phyloP scores from a whole-genome alignment of 2,329 filamentous ascomycete genomes.

The Talaromyces atroroseus region DNA sequence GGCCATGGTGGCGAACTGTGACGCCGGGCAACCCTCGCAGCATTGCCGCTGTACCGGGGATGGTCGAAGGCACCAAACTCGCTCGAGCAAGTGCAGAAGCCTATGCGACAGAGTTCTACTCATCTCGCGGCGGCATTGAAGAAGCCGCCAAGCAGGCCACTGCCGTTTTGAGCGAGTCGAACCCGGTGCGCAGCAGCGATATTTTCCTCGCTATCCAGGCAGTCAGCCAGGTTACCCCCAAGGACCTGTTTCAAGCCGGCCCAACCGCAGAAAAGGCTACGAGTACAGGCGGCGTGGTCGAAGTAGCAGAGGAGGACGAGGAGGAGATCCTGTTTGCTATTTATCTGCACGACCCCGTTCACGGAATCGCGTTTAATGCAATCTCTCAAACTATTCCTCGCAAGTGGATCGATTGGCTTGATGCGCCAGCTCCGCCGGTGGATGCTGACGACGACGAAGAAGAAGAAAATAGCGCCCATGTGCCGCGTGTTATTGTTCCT shows the following conservation, averaged over 20 bases:
- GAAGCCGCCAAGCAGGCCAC: conserved; percentile 73
- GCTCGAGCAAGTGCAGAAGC: conserved; percentile 82
- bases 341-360: conserved; percentile 78
- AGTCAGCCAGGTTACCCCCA: conserved; percentile 60
- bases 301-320: conserved; percentile 29
- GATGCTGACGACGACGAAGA: no score
- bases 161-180: conserved; percentile 72
- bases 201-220: conserved; percentile 96
- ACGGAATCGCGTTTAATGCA: conserved; percentile 79
- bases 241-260: conserved; percentile 62
- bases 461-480: conserved; percentile 30
- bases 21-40: conserved; percentile 62
- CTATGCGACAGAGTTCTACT: conserved; percentile 81
- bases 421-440: conserved; percentile 54
- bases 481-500: conserved; percentile 49
- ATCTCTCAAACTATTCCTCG: conserved; percentile 77
- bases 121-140: conserved; percentile 70
- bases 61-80: conserved; percentile 84
- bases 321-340: conserved; percentile 72
- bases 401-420: conserved; percentile 87
- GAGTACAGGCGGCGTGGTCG: conserved; percentile 26
- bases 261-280: conserved; percentile 34
- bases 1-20: conserved; percentile 81
- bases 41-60: conserved; percentile 71
- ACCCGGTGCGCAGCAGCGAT: conserved; percentile 86